Evolutionary conservation across 768 basidiomycete species (phyloP).

Genomic region (Mycena belliarum): DNA sequence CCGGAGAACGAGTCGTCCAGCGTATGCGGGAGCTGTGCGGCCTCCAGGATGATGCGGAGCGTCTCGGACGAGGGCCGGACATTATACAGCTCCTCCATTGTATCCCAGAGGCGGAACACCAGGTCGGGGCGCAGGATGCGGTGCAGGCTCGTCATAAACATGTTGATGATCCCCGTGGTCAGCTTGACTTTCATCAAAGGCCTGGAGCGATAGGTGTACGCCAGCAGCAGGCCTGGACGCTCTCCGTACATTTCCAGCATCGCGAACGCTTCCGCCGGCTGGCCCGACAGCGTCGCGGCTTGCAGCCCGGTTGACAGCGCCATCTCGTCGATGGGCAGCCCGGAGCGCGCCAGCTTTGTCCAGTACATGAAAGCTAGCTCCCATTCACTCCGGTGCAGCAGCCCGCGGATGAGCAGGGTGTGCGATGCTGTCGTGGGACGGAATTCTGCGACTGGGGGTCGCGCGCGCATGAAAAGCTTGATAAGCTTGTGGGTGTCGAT

Average conservation of each 20-base stretch:
- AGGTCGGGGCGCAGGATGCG: conserved; percentile 59
- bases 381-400: conserved; percentile 44
- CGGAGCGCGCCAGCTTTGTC: conserved; percentile 39
- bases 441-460: conserved; percentile 25
- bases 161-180: conserved; percentile 37
- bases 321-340: conserved; percentile 42
- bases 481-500: conserved; percentile 37
- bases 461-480: conserved; percentile 36
- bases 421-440: conserved; percentile 49
- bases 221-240: conserved; percentile 18
- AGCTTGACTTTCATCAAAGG: too few species aligned
- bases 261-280: conserved; percentile 49
- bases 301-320: conserved; percentile 54
- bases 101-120: conserved; percentile 69
- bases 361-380: conserved; percentile 44
- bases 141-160: conserved; percentile 50
- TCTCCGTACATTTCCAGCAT: conserved; percentile 46
- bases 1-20: conserved; percentile 54
- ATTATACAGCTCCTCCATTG: conserved; percentile 58
- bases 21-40: conserved; percentile 53
- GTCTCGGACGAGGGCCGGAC: conserved; percentile 55
- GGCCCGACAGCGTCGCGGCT: conserved; percentile 44
- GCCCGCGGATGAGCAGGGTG: conserved; percentile 55
- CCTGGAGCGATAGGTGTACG: conserved; percentile 11
- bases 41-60: conserved; percentile 60